Evolutionary conservation across 169 alveolate genomes (phyloP), one percentile per base, ranked within the genome.

Genomic region (Cryptosporidium sp.): DNA sequence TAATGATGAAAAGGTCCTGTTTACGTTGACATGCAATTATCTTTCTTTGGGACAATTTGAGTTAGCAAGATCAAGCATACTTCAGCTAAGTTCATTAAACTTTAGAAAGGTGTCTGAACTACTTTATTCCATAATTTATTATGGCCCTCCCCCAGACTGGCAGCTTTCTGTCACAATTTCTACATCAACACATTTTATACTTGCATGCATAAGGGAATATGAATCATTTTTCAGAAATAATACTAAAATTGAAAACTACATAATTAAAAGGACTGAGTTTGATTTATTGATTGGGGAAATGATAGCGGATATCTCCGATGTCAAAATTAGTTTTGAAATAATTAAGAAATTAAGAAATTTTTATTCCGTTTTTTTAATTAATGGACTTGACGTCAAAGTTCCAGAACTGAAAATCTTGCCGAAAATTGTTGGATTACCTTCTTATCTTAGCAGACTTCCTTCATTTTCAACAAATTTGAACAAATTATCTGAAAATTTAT

Each of bases 131-230:
- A 80, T 80, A 14, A 80, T 80, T 14, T 9, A 44, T 44, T 42
- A 62, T 62, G 89, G 89, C 6, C 75, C 58, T 7, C 89, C 89
- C 26, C 75, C 89, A 45, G 80, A 80, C 10, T 80, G 89, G 89
- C 89, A 80, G 56, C 68, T 80, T 62, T 80, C 89, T 16, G 61
- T 31, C 7, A 45, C 89, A 10, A 26, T 80, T 37, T 75, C 89
- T 33, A 44, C 89, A 3, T 80, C 89, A 29, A 56, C 89, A 18
- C 89, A 80, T 33, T 80, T 80, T 21, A 44, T 60, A 16, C 70
- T 80, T 37, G 80, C 75, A 80, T 80, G 89, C 53, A 42, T 80
- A 14, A 62, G 16, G 5, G 89, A 80, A 48, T 80, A 60, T 35
- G 52, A 67, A 33, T 44, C 29, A 31, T 21, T 80, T 16, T 58